Evolutionary conservation across 176 grass and related monocot species (phyloP).

Genomic region (Elymus sibiricus): DNA sequence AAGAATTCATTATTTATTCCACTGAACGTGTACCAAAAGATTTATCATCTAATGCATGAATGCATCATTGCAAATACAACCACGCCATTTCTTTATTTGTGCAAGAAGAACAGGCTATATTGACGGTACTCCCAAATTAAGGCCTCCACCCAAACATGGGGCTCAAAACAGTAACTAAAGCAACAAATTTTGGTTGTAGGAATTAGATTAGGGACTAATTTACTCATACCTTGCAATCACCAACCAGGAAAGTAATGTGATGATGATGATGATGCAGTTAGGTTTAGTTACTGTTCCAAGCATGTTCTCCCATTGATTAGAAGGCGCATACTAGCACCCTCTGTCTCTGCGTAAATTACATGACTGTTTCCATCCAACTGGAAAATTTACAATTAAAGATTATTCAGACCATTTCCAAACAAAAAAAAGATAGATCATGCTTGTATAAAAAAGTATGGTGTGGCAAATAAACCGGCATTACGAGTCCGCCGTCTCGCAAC

Average conservation of each 20-base stretch:
- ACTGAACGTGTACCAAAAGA: background rate
- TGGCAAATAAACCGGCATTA: slow-evolving; percentile 78
- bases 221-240: slow-evolving; percentile 10
- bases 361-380: too few species aligned
- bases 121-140: background rate
- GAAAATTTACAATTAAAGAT: slow-evolving; percentile 22
- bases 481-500: slow-evolving; percentile 79
- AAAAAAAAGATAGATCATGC: background rate
- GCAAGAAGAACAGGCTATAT: background rate
- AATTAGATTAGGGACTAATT: slow-evolving; percentile 1
- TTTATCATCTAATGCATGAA: background rate
- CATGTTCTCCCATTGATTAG: too few species aligned
- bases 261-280: slow-evolving; percentile 26
- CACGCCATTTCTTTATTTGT: background rate
- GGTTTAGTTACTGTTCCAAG: slow-evolving; percentile 18
- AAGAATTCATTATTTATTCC: slow-evolving; percentile 6
- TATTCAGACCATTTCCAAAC: background rate
- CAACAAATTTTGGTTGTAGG: background rate
- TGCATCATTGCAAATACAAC: background rate
- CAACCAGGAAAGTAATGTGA: slow-evolving; percentile 27
- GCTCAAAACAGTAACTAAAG: background rate
- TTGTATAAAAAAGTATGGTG: background rate
- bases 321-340: too few species aligned
- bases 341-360: too few species aligned
- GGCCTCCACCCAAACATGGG: background rate